Percentiles rank a stretch among this genome's conserved stretches.
Evolutionary conservation across 441 rosid species (phyloP).

Genomic region (Corymbia calophylla): DNA sequence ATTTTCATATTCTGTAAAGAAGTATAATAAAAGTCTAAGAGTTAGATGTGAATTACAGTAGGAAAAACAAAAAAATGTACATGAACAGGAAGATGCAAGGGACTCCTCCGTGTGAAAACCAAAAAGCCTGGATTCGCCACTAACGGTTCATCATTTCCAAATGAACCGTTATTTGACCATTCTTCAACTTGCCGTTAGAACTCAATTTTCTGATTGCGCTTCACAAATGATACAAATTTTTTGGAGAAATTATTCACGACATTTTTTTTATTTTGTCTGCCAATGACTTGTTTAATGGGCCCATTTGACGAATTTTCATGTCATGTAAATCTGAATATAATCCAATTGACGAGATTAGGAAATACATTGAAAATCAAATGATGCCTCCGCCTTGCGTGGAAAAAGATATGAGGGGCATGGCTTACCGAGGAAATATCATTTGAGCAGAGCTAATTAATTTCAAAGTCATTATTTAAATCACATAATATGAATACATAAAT

Average conservation of each 20-base stretch:
- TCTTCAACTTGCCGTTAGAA: not conserved
- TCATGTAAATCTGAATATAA: not conserved
- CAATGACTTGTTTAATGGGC: not conserved
- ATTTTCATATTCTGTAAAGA: too few species aligned
- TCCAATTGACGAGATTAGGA: not conserved
- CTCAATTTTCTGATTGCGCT: not conserved
- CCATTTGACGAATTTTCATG: not conserved
- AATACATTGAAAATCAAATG: not conserved
- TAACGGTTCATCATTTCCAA: not conserved
- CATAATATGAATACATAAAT: not conserved
- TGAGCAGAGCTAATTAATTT: not conserved
- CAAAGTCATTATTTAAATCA: not conserved
- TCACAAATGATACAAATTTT: too few species aligned
- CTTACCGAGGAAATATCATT: not conserved
- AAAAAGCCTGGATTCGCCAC: not conserved
- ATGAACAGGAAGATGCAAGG: not conserved
- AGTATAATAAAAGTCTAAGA: too few species aligned
- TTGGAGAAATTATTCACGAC: not conserved
- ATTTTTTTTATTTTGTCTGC: not conserved
- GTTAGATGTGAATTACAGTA: too few species aligned
- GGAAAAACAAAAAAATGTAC: not conserved
- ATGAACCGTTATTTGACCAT: not conserved
- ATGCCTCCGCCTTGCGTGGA: not conserved
- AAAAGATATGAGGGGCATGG: too few species aligned
- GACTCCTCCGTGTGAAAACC: not conserved